These are phyloP conservation scores for Pyronema domesticum DNA, from an alignment of 495 filamentous ascomycete genomes.

Conservation along the genomic window DNA sequence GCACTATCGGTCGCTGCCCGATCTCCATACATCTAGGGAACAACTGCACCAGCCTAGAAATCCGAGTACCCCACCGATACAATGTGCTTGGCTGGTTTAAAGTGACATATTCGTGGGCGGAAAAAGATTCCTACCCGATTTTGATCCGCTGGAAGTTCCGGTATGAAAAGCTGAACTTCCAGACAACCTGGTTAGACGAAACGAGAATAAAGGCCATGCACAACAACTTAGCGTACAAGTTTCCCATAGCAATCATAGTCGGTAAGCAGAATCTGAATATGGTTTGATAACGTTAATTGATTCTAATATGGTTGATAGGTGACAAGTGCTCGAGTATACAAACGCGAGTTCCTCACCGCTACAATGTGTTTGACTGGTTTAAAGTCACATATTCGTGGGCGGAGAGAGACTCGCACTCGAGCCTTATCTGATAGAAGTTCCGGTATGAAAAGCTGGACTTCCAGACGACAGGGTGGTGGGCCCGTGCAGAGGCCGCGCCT, in stretches of 20 bases:
- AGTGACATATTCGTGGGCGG: conserved; percentile 54
- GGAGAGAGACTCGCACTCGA: conserved; percentile 32
- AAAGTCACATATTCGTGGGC: conserved; percentile 55
- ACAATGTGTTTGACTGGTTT: conserved; percentile 58
- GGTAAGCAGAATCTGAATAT: conserved; percentile 28
- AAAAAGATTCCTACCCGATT: conserved; percentile 29
- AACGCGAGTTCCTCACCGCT: conserved; percentile 41
- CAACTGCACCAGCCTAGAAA: conserved; percentile 29
- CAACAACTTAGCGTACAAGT: conserved; percentile 24
- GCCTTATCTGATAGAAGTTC: conserved; percentile 35
- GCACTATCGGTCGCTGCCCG: too few relatives aligned
- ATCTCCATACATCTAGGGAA: too few relatives aligned
- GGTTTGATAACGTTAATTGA: not conserved
- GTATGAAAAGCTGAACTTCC: conserved; percentile 64
- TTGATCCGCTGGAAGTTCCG: conserved; percentile 41
- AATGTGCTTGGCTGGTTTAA: conserved; percentile 59
- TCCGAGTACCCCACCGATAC: conserved; percentile 43
- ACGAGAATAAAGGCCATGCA: conserved; percentile 26
- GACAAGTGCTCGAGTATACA: conserved; percentile 28
- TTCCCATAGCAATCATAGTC: conserved; percentile 40
- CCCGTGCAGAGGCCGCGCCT: conserved; percentile 22
- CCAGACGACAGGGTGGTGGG: conserved; percentile 50
- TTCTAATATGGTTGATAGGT: conserved; percentile 4
- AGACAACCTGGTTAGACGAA: too few relatives aligned
- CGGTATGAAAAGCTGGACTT: conserved; percentile 57